Evolutionary conservation across 2,329 filamentous ascomycete genomes (phyloP).

Genomic region (Fusarium sp.): DNA sequence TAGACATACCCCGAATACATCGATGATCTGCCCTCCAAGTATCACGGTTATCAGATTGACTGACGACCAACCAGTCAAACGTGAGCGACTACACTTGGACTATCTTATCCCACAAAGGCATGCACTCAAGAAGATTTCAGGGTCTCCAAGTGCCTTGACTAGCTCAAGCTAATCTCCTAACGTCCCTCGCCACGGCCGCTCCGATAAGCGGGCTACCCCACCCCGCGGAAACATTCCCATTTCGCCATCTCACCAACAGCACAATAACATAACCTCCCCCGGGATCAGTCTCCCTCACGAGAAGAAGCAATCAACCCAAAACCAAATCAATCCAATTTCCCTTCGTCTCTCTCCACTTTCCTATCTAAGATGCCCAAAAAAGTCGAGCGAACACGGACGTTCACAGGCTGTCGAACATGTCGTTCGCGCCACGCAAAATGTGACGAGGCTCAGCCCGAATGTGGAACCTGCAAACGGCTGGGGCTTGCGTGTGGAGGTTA

Average conservation of each 20-base stretch:
- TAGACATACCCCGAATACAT: background rate
- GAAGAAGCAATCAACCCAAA: background rate
- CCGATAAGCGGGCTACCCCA: background rate
- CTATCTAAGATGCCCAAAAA: constrained; percentile 35
- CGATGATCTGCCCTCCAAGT: background rate
- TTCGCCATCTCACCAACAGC: background rate
- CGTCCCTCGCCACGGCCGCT: background rate
- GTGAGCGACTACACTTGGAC: no score
- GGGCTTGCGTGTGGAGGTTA: constrained; percentile 52
- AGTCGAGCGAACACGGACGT: constrained; percentile 42
- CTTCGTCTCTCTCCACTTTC: constrained; percentile 28
- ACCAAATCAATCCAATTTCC: background rate
- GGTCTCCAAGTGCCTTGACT: background rate
- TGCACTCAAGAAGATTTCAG: no score
- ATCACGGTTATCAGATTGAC: background rate
- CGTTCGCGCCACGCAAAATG: constrained; percentile 55
- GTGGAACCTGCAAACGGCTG: constrained; percentile 48
- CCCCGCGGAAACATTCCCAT: constrained; percentile 36
- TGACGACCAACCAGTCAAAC: background rate
- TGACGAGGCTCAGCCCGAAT: constrained; percentile 53
- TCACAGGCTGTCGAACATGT: constrained; percentile 48
- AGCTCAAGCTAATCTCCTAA: background rate
- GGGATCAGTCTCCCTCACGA: constrained; percentile 5
- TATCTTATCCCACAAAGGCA: background rate
- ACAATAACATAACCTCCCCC: constrained; percentile 17